Conservation (phyloP, 1,284 basidiomycete species). For the Pyrrhoderma noxium region DNA sequence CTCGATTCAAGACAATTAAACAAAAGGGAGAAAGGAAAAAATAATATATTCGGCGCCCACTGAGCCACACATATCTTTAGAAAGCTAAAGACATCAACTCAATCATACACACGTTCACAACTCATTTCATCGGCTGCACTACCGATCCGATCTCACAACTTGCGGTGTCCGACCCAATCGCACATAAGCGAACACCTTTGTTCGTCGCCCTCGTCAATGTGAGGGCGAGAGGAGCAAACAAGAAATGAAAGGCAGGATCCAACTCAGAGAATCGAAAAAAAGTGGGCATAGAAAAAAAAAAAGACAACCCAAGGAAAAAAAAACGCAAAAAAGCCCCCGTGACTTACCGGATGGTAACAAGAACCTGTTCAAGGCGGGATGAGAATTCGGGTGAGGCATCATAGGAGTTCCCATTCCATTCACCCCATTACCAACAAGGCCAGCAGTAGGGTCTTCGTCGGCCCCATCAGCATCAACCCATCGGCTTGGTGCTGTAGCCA, state of each 20-base stretch:
- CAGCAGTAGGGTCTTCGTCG: conserved; percentile 24
- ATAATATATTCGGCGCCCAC: neutral
- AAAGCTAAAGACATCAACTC: too few species aligned
- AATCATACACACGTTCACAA: too few species aligned
- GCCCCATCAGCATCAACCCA: conserved; percentile 40
- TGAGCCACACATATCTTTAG: too few species aligned
- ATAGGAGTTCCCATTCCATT: conserved; percentile 14
- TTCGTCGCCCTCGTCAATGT: neutral
- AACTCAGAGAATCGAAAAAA: neutral
- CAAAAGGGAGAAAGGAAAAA: neutral
- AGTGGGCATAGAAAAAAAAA: neutral
- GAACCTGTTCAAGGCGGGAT: conserved; percentile 17
- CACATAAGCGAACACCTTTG: neutral
- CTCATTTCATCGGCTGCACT: too few species aligned
- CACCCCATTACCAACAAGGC: conserved; percentile 6
- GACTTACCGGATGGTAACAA: conserved; percentile 18
- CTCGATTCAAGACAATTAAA: neutral
- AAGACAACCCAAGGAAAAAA: neutral
- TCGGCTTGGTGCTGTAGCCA: conserved; percentile 74
- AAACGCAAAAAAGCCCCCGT: neutral
- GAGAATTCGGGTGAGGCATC: conserved; percentile 17
- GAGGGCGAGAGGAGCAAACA: neutral
- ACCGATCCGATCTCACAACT: too few species aligned
- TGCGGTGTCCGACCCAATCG: too few species aligned
- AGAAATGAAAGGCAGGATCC: neutral